These are phyloP conservation scores for Trametes meyenii DNA, from an alignment of 768 basidiomycete species.

Conservation along the genomic window DNA sequence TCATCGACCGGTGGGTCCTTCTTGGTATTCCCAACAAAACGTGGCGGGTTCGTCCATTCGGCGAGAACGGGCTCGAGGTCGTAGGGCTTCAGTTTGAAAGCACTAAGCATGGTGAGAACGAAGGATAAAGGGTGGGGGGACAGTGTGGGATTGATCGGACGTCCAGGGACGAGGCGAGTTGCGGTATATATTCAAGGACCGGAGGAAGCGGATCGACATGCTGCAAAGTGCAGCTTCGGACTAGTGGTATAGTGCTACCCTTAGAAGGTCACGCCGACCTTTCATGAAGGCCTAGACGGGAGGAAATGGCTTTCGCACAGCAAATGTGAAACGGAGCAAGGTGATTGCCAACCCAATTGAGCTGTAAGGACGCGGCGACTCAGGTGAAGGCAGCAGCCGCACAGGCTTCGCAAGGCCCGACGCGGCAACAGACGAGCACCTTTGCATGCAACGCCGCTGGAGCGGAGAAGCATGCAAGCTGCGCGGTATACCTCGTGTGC, in stretches of 20 bases:
- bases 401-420: constrained; percentile 7
- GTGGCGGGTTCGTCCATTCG: constrained; percentile 67
- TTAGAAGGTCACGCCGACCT: neutral
- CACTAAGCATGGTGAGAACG: constrained; percentile 48
- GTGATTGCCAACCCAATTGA: neutral
- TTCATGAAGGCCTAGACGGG: constrained; percentile 1
- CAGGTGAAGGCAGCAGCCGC: constrained; percentile 4
- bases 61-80: constrained; percentile 70
- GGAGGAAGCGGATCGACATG: constrained; percentile 4
- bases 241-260: neutral
- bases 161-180: too few species aligned
- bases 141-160: neutral
- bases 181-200: constrained; percentile 6
- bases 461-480: neutral
- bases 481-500: constrained; percentile 3
- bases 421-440: neutral
- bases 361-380: constrained; percentile 2
- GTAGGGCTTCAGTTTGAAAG: constrained; percentile 80
- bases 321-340: constrained; percentile 2
- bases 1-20: constrained; percentile 71
- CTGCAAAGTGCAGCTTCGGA: constrained; percentile 9
- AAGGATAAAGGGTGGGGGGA: neutral
- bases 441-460: neutral
- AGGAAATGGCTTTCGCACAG: constrained; percentile 1
- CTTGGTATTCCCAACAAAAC: constrained; percentile 68